Evolutionary conservation across 2,329 filamentous ascomycete species (phyloP).

Genomic region (Diaporthe velutina): DNA sequence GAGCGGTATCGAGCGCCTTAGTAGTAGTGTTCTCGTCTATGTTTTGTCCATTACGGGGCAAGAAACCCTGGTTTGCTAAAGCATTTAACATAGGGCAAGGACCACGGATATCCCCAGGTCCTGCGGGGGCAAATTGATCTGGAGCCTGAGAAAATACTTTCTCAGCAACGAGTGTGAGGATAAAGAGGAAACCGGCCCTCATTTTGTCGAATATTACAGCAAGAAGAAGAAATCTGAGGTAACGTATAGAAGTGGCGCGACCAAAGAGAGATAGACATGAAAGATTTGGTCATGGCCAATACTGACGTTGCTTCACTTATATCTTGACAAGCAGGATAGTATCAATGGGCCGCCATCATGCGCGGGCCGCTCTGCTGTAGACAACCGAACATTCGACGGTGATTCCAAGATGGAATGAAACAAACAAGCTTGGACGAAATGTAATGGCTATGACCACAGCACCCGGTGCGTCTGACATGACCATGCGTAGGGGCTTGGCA

Average conservation of each 20-base stretch:
- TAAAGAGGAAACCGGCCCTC: conserved; percentile 5
- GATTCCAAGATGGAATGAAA: conserved; percentile 15
- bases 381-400: not conserved
- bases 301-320: not conserved
- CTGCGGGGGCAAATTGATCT: conserved; percentile 20
- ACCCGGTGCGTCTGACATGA: not conserved
- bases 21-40: conserved; percentile 55
- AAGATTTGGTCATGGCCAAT: no score
- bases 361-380: not conserved
- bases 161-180: not conserved
- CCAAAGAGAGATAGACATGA: not conserved
- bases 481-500: not conserved
- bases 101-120: conserved; percentile 46
- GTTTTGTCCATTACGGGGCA: conserved; percentile 59
- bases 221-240: not conserved
- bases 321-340: not conserved
- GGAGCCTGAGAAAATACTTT: conserved; percentile 24
- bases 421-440: conserved; percentile 17
- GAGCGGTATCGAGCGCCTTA: conserved; percentile 52
- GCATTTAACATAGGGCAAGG: conserved; percentile 66
- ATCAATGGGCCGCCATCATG: not conserved
- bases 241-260: not conserved
- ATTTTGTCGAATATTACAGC: not conserved
- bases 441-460: not conserved
- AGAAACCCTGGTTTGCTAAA: conserved; percentile 63